Evolutionary conservation across 148 eudicot species (phyloP).

Genomic region (Camellia japonica): DNA sequence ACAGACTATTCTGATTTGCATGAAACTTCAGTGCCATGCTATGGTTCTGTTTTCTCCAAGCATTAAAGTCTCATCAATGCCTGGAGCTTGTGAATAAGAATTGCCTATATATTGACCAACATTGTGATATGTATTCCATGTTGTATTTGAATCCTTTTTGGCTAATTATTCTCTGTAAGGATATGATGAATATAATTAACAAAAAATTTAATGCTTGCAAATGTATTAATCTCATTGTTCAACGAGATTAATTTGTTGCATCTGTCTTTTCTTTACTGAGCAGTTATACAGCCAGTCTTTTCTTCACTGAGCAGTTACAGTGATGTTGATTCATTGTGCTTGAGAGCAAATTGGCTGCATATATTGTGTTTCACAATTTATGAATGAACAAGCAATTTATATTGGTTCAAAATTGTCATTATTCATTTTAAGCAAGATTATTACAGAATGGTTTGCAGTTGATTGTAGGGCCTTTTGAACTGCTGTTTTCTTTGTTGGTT

Average conservation of each 20-base stretch:
- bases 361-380: no score
- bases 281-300: neutral
- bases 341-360: no score
- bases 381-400: no score
- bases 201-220: neutral
- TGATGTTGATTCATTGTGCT: neutral
- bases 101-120: neutral
- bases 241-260: neutral
- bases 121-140: neutral
- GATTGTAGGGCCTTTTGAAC: no score
- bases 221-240: neutral
- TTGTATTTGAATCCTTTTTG: neutral
- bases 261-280: neutral
- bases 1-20: neutral
- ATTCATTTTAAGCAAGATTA: no score
- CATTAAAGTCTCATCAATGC: neutral
- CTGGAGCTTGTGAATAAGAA: neutral
- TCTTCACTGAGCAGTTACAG: neutral
- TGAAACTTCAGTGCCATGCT: neutral
- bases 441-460: no score
- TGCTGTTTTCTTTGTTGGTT: no score
- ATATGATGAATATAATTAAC: neutral
- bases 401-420: no score
- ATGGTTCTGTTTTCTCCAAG: conserved; percentile 14
- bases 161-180: neutral